Base-by-base conservation (phyloP, 2,329 filamentous ascomycete species). In the Geosmithia morbida region DNA sequence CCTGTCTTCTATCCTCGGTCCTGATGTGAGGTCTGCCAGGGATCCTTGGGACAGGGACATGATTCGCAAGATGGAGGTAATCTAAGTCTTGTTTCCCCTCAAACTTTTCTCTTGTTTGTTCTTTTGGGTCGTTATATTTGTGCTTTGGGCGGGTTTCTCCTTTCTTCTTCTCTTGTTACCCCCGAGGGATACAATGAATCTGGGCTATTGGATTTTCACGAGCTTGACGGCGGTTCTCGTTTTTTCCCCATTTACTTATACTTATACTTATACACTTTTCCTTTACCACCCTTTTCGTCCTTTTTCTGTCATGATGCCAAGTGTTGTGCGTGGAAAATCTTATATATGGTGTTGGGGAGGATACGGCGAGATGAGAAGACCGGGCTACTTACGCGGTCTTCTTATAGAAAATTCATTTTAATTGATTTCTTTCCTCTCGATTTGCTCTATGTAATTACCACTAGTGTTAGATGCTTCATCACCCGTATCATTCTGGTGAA, bases 221-320 rank as follows among this genome's bases (percentile, higher is more conserved):
- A 52, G 47, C 51, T 49, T 51, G 45, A 44, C 41, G 41, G 48
- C 22, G 33, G 33, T 41, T 45, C 48, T 47, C 44, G 47, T 50
- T 42, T 49, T 49, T 33, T 41, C 18, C 8, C 8, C 50, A 30
- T 30, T 30, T 30, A 6, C 29, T 30, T 37, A 13, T 11, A 16
- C 11, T 16, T 51, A 48, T 52, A 17, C 41, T 22, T 44, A 33
- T 26, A 29, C 41, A 16, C 46, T 30, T 41, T 48, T 49, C 46
- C 39, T 49, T 49, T 48, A 46, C 45, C 46, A 40, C n/a, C 19
- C 45, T 42, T 22, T 22, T 16, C 19, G 7, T 3, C 4, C 41
- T 16, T 18, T 16, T 22, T 42, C 18, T 42, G 17, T 37, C 33
- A 37, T 37, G 33, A 37, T 37, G 13, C 33, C 33, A 37, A 37